Evolutionary conservation across 2,329 filamentous ascomycete species (phyloP).

Genomic region (Colletotrichum higginsianum): DNA sequence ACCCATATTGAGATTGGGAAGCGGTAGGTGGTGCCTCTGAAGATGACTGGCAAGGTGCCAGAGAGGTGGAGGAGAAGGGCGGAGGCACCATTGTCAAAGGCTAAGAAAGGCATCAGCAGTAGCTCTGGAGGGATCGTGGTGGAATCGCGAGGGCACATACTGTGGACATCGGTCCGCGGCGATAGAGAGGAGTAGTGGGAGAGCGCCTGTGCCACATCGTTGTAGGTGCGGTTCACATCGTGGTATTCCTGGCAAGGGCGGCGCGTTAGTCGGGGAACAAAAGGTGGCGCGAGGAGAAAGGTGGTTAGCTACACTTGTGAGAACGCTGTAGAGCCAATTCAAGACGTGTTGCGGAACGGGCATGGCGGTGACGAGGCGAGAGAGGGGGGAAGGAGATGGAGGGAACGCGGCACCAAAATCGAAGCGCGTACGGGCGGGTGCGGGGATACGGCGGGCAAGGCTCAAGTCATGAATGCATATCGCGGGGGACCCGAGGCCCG

Average conservation of each 20-base stretch:
- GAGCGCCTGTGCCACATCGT: slow-evolving; percentile 88
- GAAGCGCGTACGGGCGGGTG: not conserved
- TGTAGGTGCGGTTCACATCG: slow-evolving; percentile 93
- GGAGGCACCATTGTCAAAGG: slow-evolving; percentile 89
- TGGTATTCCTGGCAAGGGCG: slow-evolving; percentile 81
- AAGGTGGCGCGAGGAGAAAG: not conserved
- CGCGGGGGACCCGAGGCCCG: not conserved
- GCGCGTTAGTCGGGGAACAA: slow-evolving; percentile 22
- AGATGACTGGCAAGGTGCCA: slow-evolving; percentile 91
- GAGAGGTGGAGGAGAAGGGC: slow-evolving; percentile 88
- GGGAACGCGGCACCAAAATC: not conserved
- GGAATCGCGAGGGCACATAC: slow-evolving; percentile 64
- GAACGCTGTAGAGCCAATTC: slow-evolving; percentile 94
- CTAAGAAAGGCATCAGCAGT: slow-evolving; percentile 61
- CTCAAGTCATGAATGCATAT: slow-evolving; percentile 14
- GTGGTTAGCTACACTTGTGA: slow-evolving; percentile 75
- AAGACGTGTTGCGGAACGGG: slow-evolving; percentile 90
- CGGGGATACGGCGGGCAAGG: not conserved
- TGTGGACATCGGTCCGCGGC: slow-evolving; percentile 95
- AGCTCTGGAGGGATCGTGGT: slow-evolving; percentile 9
- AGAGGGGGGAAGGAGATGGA: not conserved
- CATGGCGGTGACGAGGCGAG: slow-evolving; percentile 57
- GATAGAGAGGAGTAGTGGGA: slow-evolving; percentile 84
- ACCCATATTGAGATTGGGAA: slow-evolving; percentile 96
- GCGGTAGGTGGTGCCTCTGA: slow-evolving; percentile 89